Percentiles rank a stretch among this genome's conserved stretches.
Evolutionary conservation across 2,329 filamentous ascomycete species (phyloP).

Genomic region (Venturia carpophila): DNA sequence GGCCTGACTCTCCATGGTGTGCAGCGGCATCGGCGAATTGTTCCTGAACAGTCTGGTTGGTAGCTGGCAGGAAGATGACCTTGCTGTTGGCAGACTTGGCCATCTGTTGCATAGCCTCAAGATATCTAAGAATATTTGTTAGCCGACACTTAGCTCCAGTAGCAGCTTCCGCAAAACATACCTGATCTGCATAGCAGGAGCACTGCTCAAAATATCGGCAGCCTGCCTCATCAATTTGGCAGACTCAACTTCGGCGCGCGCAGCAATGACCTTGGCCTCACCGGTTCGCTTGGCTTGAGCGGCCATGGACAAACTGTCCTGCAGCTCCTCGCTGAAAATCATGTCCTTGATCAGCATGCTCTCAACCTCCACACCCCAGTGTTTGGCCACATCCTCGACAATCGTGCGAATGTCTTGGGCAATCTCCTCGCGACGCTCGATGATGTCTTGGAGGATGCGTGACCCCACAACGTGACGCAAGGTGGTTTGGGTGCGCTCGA

Average conservation of each 20-base stretch:
- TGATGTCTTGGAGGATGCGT: slow-evolving; percentile 92
- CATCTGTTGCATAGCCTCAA: slow-evolving; percentile 99
- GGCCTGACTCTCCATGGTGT: slow-evolving; percentile 25
- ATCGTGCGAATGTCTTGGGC: slow-evolving; percentile 93
- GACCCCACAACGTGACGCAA: slow-evolving; percentile 94
- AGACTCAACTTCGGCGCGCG: slow-evolving; percentile 90
- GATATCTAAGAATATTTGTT: slow-evolving; percentile 46
- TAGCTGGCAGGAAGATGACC: slow-evolving; percentile 71
- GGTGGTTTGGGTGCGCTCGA: slow-evolving; percentile 97
- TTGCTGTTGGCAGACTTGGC: slow-evolving; percentile 86
- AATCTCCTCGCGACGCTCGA: slow-evolving; percentile 95
- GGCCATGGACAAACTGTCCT: slow-evolving; percentile 95
- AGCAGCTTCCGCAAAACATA: background rate
- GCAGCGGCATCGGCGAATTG: slow-evolving; percentile 39
- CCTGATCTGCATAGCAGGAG: slow-evolving; percentile 95
- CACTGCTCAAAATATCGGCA: slow-evolving; percentile 83
- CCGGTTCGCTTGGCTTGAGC: slow-evolving; percentile 97
- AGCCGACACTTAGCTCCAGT: background rate
- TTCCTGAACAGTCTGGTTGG: slow-evolving; percentile 52
- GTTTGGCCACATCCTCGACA: slow-evolving; percentile 87
- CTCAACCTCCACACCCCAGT: slow-evolving; percentile 95
- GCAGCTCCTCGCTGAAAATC: slow-evolving; percentile 89
- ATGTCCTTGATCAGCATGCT: slow-evolving; percentile 99
- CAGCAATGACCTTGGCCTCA: slow-evolving; percentile 96
- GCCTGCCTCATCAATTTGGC: slow-evolving; percentile 88